phyloP scores from a whole-genome alignment of 225 moss, liverwort and hornwort species.

The Pseudoscleropodium purum region DNA sequence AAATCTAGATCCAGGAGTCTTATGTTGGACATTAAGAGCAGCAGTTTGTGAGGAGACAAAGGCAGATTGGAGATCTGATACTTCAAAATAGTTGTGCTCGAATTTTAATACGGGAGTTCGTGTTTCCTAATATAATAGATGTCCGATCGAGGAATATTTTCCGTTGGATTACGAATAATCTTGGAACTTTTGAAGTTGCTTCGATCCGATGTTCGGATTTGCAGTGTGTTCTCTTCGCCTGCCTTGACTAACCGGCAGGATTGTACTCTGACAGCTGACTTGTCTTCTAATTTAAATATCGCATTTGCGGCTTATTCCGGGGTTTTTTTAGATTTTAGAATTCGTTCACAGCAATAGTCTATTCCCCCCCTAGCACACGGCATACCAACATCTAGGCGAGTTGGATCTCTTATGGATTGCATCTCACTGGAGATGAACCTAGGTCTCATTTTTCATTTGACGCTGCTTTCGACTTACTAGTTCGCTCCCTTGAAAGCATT shows the following conservation, averaged over 20 bases:
- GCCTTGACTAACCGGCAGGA: neutral
- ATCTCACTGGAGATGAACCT: neutral
- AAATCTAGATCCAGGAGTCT: neutral
- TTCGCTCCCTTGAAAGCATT: neutral
- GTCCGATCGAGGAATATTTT: neutral
- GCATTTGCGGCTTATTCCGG: neutral
- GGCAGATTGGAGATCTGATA: neutral
- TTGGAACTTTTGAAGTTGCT: neutral
- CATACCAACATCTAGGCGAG: neutral
- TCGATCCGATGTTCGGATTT: neutral
- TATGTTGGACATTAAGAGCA: neutral
- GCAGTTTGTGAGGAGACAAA: neutral
- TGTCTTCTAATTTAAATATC: neutral
- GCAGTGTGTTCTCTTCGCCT: neutral
- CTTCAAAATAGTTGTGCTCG: neutral
- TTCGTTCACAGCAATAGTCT: neutral
- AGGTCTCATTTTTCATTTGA: neutral
- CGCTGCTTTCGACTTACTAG: neutral
- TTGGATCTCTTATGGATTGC: neutral
- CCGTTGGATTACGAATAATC: neutral
- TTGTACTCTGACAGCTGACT: neutral
- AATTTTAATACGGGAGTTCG: neutral
- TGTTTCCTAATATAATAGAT: neutral
- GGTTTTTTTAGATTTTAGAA: neutral
- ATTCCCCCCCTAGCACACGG: neutral